These are phyloP conservation scores for Phytopythium montanum DNA, from an alignment of 352 stramenopile genomes.

Conservation along the genomic window DNA sequence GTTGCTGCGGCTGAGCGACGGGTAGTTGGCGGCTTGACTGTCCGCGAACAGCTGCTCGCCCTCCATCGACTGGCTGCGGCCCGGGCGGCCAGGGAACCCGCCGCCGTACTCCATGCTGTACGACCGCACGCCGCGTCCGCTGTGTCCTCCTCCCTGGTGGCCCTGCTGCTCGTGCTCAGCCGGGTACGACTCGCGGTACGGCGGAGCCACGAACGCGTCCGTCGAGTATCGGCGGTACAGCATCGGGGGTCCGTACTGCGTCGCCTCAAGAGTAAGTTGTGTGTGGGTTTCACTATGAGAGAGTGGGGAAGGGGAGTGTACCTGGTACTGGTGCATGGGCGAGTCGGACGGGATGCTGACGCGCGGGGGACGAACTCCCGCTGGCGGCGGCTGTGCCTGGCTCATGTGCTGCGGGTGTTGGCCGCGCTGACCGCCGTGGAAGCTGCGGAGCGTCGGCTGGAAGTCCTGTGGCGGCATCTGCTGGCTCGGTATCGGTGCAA, in stretches of 20 bases:
- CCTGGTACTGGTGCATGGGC: constrained; percentile 68
- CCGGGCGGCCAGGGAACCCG: constrained; percentile 39
- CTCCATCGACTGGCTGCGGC: constrained; percentile 78
- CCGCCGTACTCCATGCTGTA: constrained; percentile 77
- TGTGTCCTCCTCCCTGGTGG: constrained; percentile 25
- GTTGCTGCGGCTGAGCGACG: constrained; percentile 48
- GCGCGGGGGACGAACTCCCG: constrained; percentile 51
- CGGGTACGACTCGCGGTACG: constrained; percentile 55
- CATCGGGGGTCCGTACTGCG: constrained; percentile 41
- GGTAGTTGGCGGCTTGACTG: constrained; percentile 46
- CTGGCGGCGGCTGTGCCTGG: constrained; percentile 23
- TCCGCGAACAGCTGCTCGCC: constrained; percentile 54
- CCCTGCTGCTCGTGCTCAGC: constrained; percentile 51
- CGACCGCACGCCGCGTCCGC: constrained; percentile 54
- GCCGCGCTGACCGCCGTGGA: constrained; percentile 32
- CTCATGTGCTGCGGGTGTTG: constrained; percentile 15
- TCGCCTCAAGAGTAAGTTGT: not conserved
- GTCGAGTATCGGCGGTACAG: constrained; percentile 73
- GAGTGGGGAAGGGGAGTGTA: constrained; percentile 12
- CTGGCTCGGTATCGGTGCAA: constrained; percentile 27
- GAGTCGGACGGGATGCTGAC: constrained; percentile 66
- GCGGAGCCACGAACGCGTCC: constrained; percentile 55
- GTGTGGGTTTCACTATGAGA: not conserved
- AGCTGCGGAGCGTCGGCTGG: constrained; percentile 50
- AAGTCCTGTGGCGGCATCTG: constrained; percentile 54